Percentiles rank a stretch among this genome's conserved stretches.
These are phyloP conservation scores for Tetrastigma voinierianum DNA, from an alignment of 164 flowering plant genomes.

Conservation along the genomic window DNA sequence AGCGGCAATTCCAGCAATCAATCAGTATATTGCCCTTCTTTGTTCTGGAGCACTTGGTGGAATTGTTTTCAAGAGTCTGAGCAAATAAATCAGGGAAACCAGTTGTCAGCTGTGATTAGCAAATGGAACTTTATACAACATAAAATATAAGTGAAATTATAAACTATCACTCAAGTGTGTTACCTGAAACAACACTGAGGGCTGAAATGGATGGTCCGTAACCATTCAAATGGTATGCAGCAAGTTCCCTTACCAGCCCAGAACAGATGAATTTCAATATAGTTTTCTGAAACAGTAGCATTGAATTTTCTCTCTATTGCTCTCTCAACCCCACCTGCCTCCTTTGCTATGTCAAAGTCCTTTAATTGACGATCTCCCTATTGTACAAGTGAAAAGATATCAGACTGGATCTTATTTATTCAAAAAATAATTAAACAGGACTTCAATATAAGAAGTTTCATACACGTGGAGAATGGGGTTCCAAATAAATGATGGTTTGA, in stretches of 20 bases:
- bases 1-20: constrained; percentile 15
- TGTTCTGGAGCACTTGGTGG: not conserved
- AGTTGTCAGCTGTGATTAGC: not conserved
- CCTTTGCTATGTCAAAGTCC: constrained; percentile 28
- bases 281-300: constrained; percentile 22
- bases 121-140: not conserved
- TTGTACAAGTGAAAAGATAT: not conserved
- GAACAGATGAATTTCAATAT: constrained; percentile 27
- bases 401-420: no score
- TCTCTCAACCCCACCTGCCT: constrained; percentile 23
- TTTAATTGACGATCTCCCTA: constrained; percentile 18
- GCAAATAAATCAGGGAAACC: not conserved
- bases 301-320: constrained; percentile 16
- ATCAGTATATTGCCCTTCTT: not conserved
- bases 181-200: no score
- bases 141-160: not conserved
- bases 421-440: no score
- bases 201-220: no score
- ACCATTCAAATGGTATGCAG: no score
- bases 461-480: no score
- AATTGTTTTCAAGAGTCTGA: constrained; percentile 11
- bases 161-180: not conserved
- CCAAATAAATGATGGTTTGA: no score
- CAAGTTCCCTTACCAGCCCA: constrained; percentile 17
- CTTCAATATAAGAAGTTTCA: no score